Base-by-base conservation (phyloP, 352 stramenopile species). In the Thalassiosira hispida region DNA sequence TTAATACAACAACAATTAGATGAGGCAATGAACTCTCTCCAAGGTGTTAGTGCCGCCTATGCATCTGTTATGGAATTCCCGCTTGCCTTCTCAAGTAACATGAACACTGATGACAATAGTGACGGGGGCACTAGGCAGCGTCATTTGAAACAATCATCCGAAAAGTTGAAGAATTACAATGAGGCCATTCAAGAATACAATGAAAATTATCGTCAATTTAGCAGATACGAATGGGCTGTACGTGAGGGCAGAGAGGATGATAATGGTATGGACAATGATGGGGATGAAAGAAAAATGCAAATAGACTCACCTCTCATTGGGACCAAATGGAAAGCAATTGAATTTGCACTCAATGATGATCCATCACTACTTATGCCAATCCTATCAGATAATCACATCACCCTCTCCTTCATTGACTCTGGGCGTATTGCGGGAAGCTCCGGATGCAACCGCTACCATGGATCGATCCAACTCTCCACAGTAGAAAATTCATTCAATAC, bases 161-260 rank as follows among this genome's bases (percentile, higher is more conserved):
- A 63, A 47, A n/a, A 20, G 8, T 25, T 53, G 44, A 53, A 25
- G 14, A 53, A 25, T 53, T 40, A 76, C 70, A 73, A 79, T 44
- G 14, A 62, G 12, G 49, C 35, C 0, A 59, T 79, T 52, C 31
- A 44, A 29, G 31, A 66, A 29, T 68, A 79, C 22, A 73, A 74
- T 66, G 62, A 73, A 49, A 22, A 16, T 9, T 44, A 53, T 44
- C 64, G 62, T 16, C 35, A 40, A 22, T 74, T 53, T 47, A 79
- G 71, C 49, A 72, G 56, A 38, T 61, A 74, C 29, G 60, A 79
- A 63, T 66, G 70, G 56, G 51, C 49, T 14, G 35, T 78, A 4
- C 29, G 38, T 22, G 16, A 59, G 7, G 61, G 38, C 1, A 18
- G 11, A 12, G 38, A 25, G 0, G n/a, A 29, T n/a, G 44, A 61